Conservation (phyloP, 2,329 filamentous ascomycete species). For the Byssochlamys sp. region DNA sequence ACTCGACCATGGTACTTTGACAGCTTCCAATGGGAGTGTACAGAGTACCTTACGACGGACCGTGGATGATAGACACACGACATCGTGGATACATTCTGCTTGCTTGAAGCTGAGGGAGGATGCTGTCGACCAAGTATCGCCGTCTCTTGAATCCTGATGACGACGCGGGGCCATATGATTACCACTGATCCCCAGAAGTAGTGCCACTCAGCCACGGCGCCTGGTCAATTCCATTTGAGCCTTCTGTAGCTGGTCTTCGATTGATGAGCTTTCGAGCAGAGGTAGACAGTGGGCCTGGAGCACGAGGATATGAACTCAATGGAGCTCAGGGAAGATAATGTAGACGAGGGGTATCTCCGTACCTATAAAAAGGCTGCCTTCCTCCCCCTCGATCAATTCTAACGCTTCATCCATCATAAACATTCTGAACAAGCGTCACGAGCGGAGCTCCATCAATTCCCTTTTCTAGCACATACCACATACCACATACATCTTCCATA, state of each 20-base stretch:
- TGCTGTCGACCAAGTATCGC: not conserved
- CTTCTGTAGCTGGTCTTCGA: not conserved
- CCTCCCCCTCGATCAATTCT: not conserved
- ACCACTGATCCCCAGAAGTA: not conserved
- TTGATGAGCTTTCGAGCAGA: too few species aligned
- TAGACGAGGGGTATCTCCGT: not conserved
- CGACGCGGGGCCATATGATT: not conserved
- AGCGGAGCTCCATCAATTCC: constrained; percentile 9
- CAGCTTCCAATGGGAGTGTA: not conserved
- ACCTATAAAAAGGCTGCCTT: not conserved
- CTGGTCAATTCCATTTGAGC: not conserved
- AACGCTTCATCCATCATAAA: not conserved
- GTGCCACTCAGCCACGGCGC: not conserved
- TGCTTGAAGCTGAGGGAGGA: not conserved
- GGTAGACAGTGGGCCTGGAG: too few species aligned
- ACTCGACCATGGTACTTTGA: not conserved
- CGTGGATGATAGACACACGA: not conserved
- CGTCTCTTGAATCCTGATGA: not conserved
- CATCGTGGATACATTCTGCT: not conserved
- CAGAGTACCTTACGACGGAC: not conserved
- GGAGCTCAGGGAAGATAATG: not conserved
- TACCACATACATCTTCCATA: not conserved
- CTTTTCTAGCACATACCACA: constrained; percentile 3
- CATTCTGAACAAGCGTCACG: not conserved
- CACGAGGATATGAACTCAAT: not conserved